Conservation (phyloP, 2,329 filamentous ascomycete genomes). For the Exophiala viscosa region DNA sequence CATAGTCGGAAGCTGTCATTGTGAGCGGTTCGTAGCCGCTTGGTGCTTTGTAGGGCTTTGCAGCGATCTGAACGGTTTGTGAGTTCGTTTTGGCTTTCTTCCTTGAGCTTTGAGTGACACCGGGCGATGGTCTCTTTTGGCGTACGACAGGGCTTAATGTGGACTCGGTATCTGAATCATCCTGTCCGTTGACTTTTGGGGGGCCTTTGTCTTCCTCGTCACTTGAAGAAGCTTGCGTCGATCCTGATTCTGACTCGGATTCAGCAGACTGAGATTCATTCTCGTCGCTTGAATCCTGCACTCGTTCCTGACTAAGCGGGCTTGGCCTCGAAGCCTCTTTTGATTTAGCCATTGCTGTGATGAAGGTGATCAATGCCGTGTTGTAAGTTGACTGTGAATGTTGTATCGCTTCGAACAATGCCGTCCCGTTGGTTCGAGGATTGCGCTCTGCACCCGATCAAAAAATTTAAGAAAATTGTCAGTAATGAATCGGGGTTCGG, state of each 20-base stretch:
- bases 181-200: not conserved
- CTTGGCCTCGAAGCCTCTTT: conserved; percentile 4
- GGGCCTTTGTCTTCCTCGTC: not conserved
- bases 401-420: not conserved
- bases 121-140: conserved; percentile 13
- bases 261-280: conserved; percentile 3
- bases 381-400: not conserved
- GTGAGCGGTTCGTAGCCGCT: conserved; percentile 39
- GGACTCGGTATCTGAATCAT: conserved; percentile 8
- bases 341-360: conserved; percentile 7
- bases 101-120: not conserved
- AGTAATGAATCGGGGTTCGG: not conserved
- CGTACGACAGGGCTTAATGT: conserved; percentile 7
- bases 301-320: conserved; percentile 19
- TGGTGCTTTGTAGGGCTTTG: conserved; percentile 41
- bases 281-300: conserved; percentile 24
- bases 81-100: conserved; percentile 8
- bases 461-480: not conserved
- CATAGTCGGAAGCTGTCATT: conserved; percentile 14
- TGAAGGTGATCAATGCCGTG: no score
- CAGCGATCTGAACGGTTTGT: conserved; percentile 24
- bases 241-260: conserved; percentile 4
- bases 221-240: not conserved
- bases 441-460: not conserved
- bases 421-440: not conserved